Percentiles rank a stretch among this genome's conserved stretches.
Conservation (phyloP, 305 asterid genomes). For the Fraxinus ornus region DNA sequence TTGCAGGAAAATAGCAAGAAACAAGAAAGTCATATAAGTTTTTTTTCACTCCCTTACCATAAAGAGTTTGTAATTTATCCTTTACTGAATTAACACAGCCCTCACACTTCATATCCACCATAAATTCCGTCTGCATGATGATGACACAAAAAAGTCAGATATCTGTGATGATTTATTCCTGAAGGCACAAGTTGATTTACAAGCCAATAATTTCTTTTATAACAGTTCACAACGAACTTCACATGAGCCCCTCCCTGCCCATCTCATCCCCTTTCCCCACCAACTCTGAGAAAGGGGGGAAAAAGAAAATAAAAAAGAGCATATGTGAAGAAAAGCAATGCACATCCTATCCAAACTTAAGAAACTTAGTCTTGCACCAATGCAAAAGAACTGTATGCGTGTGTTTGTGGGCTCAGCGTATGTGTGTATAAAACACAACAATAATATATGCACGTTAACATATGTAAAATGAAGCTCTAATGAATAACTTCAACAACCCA, state of each 20-base stretch:
- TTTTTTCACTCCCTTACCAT: slow-evolving; percentile 47
- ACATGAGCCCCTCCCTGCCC: background rate
- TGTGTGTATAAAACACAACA: background rate
- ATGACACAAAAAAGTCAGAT: slow-evolving; percentile 17
- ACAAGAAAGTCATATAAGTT: background rate
- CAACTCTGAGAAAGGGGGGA: background rate
- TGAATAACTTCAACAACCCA: background rate
- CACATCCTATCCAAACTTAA: background rate
- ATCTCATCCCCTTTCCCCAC: background rate
- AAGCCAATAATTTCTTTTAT: background rate
- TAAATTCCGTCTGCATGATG: slow-evolving; percentile 77
- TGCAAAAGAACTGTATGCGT: background rate
- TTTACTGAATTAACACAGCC: slow-evolving; percentile 86
- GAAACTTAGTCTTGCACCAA: background rate
- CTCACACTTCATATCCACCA: slow-evolving; percentile 95
- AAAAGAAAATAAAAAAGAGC: background rate
- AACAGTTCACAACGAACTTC: background rate
- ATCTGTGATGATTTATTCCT: slow-evolving; percentile 5
- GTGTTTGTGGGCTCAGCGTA: background rate
- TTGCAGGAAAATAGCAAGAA: slow-evolving; percentile 1
- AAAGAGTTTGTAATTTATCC: slow-evolving; percentile 67
- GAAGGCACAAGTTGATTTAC: background rate
- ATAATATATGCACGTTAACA: background rate
- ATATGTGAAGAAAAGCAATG: background rate
- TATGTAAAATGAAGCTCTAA: background rate